Conservation (phyloP, 352 stramenopile genomes). For the Phytophthora brassicae region DNA sequence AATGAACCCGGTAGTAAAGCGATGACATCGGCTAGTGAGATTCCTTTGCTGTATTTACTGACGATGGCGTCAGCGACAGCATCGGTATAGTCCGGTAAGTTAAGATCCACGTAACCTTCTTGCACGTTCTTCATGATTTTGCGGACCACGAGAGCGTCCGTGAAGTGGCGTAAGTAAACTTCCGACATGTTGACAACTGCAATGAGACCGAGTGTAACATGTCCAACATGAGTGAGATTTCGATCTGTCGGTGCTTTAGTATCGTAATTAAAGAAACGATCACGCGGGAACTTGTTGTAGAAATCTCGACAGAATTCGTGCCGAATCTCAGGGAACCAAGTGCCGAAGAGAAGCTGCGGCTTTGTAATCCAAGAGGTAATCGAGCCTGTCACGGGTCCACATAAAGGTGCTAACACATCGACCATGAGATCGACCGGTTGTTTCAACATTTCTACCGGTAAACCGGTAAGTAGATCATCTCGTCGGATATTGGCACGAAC, state of each 20-base stretch:
- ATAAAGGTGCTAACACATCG: constrained; percentile 38
- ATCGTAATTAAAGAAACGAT: constrained; percentile 38
- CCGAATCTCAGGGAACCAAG: constrained; percentile 38
- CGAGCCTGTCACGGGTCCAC: constrained; percentile 16
- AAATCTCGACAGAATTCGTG: constrained; percentile 50
- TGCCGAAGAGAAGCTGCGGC: constrained; percentile 39
- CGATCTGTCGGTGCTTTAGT: constrained; percentile 8
- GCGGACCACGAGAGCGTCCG: constrained; percentile 29
- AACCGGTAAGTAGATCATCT: constrained; percentile 21
- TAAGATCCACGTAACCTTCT: constrained; percentile 30
- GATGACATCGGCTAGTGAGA: constrained; percentile 25
- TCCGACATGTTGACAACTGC: constrained; percentile 34
- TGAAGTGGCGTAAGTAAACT: constrained; percentile 41
- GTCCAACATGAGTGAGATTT: constrained; percentile 32
- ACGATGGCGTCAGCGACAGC: constrained; percentile 28
- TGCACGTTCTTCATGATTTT: constrained; percentile 46
- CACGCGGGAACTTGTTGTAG: constrained; percentile 27
- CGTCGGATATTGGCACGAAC: constrained; percentile 35
- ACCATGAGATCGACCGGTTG: constrained; percentile 37
- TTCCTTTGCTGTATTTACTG: constrained; percentile 26
- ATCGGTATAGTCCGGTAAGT: constrained; percentile 29
- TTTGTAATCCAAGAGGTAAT: constrained; percentile 19
- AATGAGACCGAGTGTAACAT: constrained; percentile 26
- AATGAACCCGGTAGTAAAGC: constrained; percentile 27
- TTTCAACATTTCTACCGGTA: constrained; percentile 23